A percentile compares a stretch with the other conserved stretches of the same genome.
These are phyloP conservation scores for Neostapfia colusana DNA, from an alignment of 176 grass and related monocot genomes.

Conservation along the genomic window DNA sequence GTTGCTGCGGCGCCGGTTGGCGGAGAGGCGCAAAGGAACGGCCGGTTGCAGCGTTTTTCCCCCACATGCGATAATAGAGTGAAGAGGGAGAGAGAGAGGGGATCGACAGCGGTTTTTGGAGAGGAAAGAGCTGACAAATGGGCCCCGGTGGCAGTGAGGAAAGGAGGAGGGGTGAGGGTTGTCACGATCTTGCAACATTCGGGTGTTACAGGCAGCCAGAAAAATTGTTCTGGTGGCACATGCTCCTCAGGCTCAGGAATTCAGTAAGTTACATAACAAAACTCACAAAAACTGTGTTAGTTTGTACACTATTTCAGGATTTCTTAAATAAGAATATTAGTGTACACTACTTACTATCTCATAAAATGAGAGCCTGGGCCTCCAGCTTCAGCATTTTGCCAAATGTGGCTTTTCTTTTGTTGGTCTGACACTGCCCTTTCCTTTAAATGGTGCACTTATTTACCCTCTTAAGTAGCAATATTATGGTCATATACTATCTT, in stretches of 20 bases:
- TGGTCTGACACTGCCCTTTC: background rate
- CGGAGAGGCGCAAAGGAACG: too few species aligned
- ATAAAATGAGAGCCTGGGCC: background rate
- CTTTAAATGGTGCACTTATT: background rate
- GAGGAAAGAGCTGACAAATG: too few species aligned
- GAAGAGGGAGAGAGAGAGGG: too few species aligned
- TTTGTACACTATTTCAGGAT: background rate
- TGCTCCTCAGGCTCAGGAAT: conserved; percentile 91
- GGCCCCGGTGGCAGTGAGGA: too few species aligned
- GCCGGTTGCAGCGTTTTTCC: too few species aligned
- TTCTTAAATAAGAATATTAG: background rate
- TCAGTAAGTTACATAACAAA: conserved; percentile 66
- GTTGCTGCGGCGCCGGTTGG: too few species aligned
- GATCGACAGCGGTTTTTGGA: too few species aligned
- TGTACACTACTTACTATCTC: background rate
- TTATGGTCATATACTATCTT: background rate
- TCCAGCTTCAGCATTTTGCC: background rate
- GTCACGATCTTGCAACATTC: too few species aligned
- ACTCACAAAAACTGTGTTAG: background rate
- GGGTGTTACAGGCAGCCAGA: too few species aligned
- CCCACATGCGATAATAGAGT: too few species aligned
- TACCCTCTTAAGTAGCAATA: background rate
- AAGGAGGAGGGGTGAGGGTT: too few species aligned
- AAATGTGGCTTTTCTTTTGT: conserved; percentile 5
- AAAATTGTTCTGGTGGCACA: conserved; percentile 64